Evolutionary conservation across 139 green algal genomes (phyloP).

Genomic region (Chlamydomonas applanata): DNA sequence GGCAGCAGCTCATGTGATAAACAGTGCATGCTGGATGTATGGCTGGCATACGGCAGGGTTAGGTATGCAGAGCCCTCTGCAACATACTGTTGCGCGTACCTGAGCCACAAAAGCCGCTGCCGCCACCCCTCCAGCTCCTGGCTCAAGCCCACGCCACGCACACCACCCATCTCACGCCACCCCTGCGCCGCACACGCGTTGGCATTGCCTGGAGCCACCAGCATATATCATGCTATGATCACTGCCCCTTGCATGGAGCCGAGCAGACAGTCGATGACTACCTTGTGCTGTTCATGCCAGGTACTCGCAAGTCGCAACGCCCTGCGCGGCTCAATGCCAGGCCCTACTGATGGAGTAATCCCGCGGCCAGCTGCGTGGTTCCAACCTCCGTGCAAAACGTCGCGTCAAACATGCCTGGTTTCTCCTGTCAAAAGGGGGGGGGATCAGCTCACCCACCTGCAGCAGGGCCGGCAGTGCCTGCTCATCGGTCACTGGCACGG

Average conservation of each 20-base stretch:
- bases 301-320: too few relatives aligned
- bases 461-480: constrained; percentile 44
- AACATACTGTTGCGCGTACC: too few relatives aligned
- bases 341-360: neutral
- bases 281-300: neutral
- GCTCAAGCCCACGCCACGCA: constrained; percentile 13
- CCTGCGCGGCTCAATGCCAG: neutral
- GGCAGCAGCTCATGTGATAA: too few relatives aligned
- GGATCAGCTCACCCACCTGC: constrained; percentile 23
- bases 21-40: too few relatives aligned
- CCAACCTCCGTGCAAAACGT: too few relatives aligned
- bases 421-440: too few relatives aligned
- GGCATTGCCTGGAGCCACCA: neutral
- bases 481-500: constrained; percentile 26
- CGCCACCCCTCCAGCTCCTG: constrained; percentile 43
- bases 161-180: constrained; percentile 40
- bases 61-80: too few relatives aligned
- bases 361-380: too few relatives aligned
- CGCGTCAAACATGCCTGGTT: too few relatives aligned
- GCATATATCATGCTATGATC: neutral
- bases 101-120: constrained; percentile 43
- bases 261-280: neutral
- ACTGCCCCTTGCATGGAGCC: neutral
- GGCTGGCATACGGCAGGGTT: too few relatives aligned
- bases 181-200: constrained; percentile 10